Conservation (phyloP, 768 basidiomycete genomes). For the Suillus plorans region DNA sequence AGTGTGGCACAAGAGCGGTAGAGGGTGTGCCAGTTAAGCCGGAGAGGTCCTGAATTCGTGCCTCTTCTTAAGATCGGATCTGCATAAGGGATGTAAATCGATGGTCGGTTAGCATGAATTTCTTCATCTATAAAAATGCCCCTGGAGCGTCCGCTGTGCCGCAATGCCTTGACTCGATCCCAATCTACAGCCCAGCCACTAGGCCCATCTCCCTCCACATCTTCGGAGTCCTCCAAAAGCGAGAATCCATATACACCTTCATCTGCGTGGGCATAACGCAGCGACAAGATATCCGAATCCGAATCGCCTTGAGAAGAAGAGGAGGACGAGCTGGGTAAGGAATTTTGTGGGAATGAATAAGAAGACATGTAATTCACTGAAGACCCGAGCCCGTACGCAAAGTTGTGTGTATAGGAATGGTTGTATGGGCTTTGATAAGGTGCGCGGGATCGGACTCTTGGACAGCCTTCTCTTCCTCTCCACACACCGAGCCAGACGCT, state of each 20-base stretch:
- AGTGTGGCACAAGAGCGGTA: constrained; percentile 66
- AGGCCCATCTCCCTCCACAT: constrained; percentile 24
- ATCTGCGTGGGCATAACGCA: constrained; percentile 17
- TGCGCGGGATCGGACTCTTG: constrained; percentile 23
- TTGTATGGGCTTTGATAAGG: constrained; percentile 12
- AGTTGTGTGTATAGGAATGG: constrained; percentile 18
- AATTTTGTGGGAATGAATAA: neutral
- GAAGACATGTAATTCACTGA: neutral
- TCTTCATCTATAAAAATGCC: constrained; percentile 12
- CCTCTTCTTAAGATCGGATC: neutral
- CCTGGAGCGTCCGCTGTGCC: neutral
- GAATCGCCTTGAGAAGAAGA: neutral
- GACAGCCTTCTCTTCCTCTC: constrained; percentile 31
- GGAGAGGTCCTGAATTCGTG: constrained; percentile 37
- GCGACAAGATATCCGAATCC: constrained; percentile 18
- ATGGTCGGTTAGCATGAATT: neutral
- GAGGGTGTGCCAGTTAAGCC: constrained; percentile 65
- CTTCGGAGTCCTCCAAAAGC: constrained; percentile 27
- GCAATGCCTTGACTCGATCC: constrained; percentile 16
- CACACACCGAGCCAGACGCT: constrained; percentile 79
- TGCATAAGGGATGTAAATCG: neutral
- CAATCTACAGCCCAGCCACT: constrained; percentile 48
- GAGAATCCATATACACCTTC: constrained; percentile 30
- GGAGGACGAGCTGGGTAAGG: neutral
- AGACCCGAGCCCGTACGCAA: neutral